These are phyloP conservation scores for Solanum neorickii DNA, from an alignment of 257 asterid species.

Conservation along the genomic window DNA sequence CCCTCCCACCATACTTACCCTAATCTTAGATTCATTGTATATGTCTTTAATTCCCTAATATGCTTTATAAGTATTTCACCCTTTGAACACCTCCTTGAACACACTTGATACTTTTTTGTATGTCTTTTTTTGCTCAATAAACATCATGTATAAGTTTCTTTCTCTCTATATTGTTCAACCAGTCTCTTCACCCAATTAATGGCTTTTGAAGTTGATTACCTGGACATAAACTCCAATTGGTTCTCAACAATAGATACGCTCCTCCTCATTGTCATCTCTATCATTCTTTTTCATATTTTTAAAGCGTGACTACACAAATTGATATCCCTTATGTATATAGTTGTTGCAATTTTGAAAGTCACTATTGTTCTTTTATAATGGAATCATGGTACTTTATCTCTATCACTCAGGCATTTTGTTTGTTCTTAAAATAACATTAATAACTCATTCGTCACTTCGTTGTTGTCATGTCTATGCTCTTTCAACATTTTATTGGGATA, in stretches of 20 bases:
- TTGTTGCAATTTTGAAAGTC: background rate
- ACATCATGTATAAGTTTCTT: background rate
- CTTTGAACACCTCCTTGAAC: background rate
- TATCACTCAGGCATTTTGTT: background rate
- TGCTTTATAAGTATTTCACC: too few species aligned
- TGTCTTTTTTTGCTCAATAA: background rate
- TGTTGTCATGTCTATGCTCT: background rate
- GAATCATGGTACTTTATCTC: background rate
- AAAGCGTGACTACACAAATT: background rate
- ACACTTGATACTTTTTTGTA: background rate
- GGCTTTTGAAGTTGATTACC: background rate
- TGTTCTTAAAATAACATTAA: background rate
- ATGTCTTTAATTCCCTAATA: background rate
- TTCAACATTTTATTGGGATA: background rate
- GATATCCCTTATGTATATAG: background rate
- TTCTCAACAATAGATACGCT: background rate
- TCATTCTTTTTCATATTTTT: background rate
- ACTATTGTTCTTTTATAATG: background rate
- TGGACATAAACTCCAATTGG: too few species aligned
- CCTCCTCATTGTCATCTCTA: background rate
- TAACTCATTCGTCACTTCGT: background rate
- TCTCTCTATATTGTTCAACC: background rate
- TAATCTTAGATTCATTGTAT: background rate
- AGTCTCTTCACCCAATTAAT: background rate
- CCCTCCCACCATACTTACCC: background rate